Evolutionary conservation across 768 basidiomycete species (phyloP), one percentile per base, ranked within the genome.

Genomic region (Kockovaella imperatae): DNA sequence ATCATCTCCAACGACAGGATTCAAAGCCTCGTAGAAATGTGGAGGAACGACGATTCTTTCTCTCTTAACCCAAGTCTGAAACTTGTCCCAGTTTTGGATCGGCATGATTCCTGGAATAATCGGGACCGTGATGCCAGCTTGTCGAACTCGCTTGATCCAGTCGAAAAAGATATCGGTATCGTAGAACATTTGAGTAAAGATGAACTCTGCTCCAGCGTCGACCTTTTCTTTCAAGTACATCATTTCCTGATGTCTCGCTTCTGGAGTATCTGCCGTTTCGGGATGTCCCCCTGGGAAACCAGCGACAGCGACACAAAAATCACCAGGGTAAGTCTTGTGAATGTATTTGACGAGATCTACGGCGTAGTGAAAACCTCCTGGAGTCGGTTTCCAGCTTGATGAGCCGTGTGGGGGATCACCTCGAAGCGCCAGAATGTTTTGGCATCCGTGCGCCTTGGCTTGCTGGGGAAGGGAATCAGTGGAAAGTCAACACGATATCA

Each of bases 121-220:
- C 15, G 89, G 90, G 24, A 90, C 76, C 1, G 82, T 85, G 68
- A 91, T 89, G 5, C 88, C 89, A 0, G 84, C 86, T 10, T 77
- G 84, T 49, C 89, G 80, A 26, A 88, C 80, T 35, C 79, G 55
- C 52, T 80, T 81, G 32, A 86, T 90, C 95, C 95, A 99, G 42
- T 77, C 76, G 62, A 95, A 81, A 74, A 99, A 97, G 59, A 97
- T 67, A 28, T 87, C 79, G 40, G 84, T 82, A 60, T 95, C 91
- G 74, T 91, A 95, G 75, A 96, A 96, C 87, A 96, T 89, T 72
- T 96, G 91, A 0, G 91, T 95, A 76, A 96, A 95, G 72, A 96
- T 95, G 74, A 93, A 87, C 67, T 81, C 78, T 52, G 83, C 86
- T 31, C 91, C 90, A 8, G 82, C 85, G 55, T 93, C 89, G 50